Conservation (phyloP, 495 filamentous ascomycete species). For the Jackrogersella minutella region DNA sequence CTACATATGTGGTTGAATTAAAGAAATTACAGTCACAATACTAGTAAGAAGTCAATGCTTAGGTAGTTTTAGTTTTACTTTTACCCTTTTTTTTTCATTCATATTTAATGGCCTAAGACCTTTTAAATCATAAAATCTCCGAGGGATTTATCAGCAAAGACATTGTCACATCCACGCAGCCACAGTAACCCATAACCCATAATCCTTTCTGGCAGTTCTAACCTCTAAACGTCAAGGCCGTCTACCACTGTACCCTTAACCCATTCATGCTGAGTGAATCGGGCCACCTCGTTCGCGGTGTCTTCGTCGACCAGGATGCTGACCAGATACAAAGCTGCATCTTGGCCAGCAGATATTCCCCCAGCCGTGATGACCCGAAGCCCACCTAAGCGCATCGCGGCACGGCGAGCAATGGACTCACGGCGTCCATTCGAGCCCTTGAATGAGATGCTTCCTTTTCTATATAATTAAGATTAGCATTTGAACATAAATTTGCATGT, state of each 20-base stretch:
- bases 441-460: slow-evolving; percentile 77
- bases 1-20: neutral
- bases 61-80: neutral
- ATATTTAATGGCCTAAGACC: neutral
- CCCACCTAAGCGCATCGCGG: slow-evolving; percentile 70
- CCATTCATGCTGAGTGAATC: slow-evolving; percentile 76
- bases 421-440: slow-evolving; percentile 68
- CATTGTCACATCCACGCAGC: neutral
- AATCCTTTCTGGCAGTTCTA: slow-evolving; percentile 10
- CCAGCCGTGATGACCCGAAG: slow-evolving; percentile 79
- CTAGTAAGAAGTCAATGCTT: neutral
- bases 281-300: slow-evolving; percentile 71
- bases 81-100: slow-evolving; percentile 1
- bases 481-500: neutral
- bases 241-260: slow-evolving; percentile 73
- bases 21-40: neutral
- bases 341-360: slow-evolving; percentile 77
- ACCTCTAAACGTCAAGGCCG: slow-evolving; percentile 71
- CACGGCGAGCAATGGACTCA: slow-evolving; percentile 72
- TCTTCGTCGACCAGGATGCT: slow-evolving; percentile 74
- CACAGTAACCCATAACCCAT: neutral
- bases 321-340: slow-evolving; percentile 81
- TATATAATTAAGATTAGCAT: slow-evolving; percentile 39
- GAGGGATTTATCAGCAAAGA: too few species aligned
- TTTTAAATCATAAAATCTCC: neutral